Percentiles rank a stretch among this genome's conserved stretches.
Conservation (phyloP, 1,284 basidiomycete genomes). For the Kalmanozyma brasiliensis region DNA sequence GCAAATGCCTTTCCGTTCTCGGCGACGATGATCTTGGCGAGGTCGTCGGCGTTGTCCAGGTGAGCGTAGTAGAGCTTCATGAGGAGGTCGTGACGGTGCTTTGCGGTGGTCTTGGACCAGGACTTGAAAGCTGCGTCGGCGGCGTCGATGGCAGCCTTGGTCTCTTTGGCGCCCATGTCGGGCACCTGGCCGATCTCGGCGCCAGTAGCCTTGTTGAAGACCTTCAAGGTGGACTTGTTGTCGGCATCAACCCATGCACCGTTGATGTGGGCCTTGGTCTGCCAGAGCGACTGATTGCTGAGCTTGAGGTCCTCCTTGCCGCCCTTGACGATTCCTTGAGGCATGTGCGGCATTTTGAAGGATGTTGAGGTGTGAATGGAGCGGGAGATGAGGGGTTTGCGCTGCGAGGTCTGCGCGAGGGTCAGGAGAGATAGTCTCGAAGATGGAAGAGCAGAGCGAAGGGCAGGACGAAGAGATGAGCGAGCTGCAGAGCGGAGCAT, state of each 20-base stretch:
- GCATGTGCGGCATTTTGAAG: conserved; percentile 62
- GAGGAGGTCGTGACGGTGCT: conserved; percentile 63
- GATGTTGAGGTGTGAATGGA: conserved; percentile 16
- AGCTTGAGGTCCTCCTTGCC: conserved; percentile 64
- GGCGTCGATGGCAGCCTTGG: conserved; percentile 58
- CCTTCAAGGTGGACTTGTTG: conserved; percentile 54
- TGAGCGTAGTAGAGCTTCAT: conserved; percentile 59
- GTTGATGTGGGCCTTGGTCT: conserved; percentile 59
- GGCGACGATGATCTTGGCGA: conserved; percentile 65
- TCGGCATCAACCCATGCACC: conserved; percentile 59
- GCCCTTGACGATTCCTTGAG: conserved; percentile 61
- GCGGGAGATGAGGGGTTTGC: background rate
- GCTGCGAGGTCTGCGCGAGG: background rate
- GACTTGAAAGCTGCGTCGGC: conserved; percentile 56
- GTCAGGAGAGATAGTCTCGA: background rate
- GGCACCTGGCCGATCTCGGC: conserved; percentile 61
- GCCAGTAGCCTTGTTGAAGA: conserved; percentile 66
- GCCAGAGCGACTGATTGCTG: conserved; percentile 53
- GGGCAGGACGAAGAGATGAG: conserved; percentile 16
- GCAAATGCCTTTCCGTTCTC: conserved; percentile 65
- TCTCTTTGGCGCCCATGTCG: conserved; percentile 58
- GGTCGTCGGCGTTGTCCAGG: conserved; percentile 58
- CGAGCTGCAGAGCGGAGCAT: conserved; percentile 38
- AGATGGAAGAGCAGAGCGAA: conserved; percentile 4
- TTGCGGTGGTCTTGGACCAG: conserved; percentile 63